phyloP scores from a whole-genome alignment of 768 basidiomycete genomes.

The Russula virescens region DNA sequence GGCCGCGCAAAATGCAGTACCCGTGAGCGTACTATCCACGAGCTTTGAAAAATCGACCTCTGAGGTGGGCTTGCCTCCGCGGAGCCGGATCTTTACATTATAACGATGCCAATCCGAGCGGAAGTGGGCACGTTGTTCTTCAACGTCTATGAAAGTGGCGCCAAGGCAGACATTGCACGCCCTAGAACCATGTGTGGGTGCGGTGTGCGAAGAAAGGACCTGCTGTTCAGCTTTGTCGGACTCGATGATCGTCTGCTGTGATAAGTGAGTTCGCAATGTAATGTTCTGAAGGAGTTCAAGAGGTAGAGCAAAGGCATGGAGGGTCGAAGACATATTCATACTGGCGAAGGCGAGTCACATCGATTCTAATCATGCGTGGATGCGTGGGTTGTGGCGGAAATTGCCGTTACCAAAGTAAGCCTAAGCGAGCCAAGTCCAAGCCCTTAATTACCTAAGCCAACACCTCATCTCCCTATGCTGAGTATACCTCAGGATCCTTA shows the following conservation, averaged over 20 bases:
- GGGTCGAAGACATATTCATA: constrained; percentile 2
- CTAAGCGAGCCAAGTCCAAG: no score
- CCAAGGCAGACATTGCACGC: constrained; percentile 72
- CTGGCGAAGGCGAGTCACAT: constrained; percentile 1
- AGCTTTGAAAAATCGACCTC: constrained; percentile 71
- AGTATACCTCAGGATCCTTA: no score
- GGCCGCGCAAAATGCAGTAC: background rate
- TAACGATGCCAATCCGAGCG: constrained; percentile 98
- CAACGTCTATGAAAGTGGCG: constrained; percentile 61
- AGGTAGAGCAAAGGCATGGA: constrained; percentile 63
- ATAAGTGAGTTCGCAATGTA: constrained; percentile 57
- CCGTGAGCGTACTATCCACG: constrained; percentile 62
- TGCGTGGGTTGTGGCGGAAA: background rate
- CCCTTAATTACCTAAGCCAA: no score
- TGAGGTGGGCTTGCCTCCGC: constrained; percentile 54
- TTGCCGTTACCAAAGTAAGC: no score
- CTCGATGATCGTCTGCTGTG: constrained; percentile 32
- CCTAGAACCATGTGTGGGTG: constrained; percentile 36
- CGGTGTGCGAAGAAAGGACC: constrained; percentile 28
- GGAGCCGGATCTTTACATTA: constrained; percentile 80
- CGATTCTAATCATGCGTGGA: constrained; percentile 5
- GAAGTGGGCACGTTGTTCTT: constrained; percentile 82
- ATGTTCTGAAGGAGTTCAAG: constrained; percentile 61
- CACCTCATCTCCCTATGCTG: no score
- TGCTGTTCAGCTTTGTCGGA: constrained; percentile 33